phyloP scores from a whole-genome alignment of 2,329 filamentous ascomycete species.

The Chalaropsis ovoidea region DNA sequence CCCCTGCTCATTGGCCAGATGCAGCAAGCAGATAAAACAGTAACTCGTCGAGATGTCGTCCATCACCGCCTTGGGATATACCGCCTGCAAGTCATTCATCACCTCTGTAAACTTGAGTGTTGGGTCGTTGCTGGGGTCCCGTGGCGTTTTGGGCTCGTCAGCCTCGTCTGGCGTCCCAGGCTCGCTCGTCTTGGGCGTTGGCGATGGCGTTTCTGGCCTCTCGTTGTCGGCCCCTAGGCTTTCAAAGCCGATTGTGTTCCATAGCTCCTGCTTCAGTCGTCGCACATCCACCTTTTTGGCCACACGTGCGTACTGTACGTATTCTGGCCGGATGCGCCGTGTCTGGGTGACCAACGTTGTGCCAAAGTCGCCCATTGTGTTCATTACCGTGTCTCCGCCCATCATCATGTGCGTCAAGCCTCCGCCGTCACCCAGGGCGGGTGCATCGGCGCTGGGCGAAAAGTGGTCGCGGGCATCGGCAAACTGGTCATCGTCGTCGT shows the following conservation, averaged over 20 bases:
- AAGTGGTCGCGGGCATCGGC: conserved; percentile 73
- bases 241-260: conserved; percentile 55
- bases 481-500: conserved; percentile 63
- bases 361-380: conserved; percentile 46
- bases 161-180: background rate
- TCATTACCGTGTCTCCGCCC: conserved; percentile 41
- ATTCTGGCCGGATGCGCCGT: conserved; percentile 53
- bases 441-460: conserved; percentile 52
- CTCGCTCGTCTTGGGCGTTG: conserved; percentile 18
- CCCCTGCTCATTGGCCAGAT: conserved; percentile 88
- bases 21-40: conserved; percentile 88
- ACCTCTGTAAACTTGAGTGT: conserved; percentile 77
- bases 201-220: conserved; percentile 30
- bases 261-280: conserved; percentile 58
- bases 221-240: conserved; percentile 34
- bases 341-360: conserved; percentile 57
- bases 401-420: conserved; percentile 43
- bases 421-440: conserved; percentile 38
- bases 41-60: conserved; percentile 86
- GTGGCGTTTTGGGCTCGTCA: conserved; percentile 30
- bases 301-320: conserved; percentile 59
- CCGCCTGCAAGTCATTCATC: conserved; percentile 76
- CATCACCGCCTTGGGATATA: conserved; percentile 79
- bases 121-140: conserved; percentile 33
- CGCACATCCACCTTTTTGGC: conserved; percentile 63